Percentiles rank a stretch among this genome's conserved stretches.
phyloP scores from a whole-genome alignment of 2,329 filamentous ascomycete genomes.

The Phaeosphaeria sp. region DNA sequence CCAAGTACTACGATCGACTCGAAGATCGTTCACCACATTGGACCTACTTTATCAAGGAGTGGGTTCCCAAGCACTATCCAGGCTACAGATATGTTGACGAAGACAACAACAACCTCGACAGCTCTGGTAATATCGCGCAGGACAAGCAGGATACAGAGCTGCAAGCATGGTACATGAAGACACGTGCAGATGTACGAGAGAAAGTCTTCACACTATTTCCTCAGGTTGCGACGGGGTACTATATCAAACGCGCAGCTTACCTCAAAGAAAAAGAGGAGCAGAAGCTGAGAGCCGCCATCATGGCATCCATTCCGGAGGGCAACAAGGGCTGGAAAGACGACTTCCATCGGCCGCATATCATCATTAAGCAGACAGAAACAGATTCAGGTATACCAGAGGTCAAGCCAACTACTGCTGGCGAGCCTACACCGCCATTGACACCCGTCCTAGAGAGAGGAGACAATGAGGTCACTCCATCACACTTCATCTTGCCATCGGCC shows the following conservation, averaged over 20 bases:
- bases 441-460: neutral
- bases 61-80: conserved; percentile 28
- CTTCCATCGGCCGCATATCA: conserved; percentile 12
- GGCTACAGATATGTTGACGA: conserved; percentile 7
- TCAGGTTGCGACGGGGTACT: conserved; percentile 18
- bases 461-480: neutral
- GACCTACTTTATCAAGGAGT: conserved; percentile 28
- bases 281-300: conserved; percentile 21
- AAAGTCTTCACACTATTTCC: conserved; percentile 34
- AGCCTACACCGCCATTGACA: conserved; percentile 11
- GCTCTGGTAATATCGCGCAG: too few relatives aligned
- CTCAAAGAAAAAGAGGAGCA: conserved; percentile 27
- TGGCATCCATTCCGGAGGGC: conserved; percentile 21
- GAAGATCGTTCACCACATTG: conserved; percentile 23
- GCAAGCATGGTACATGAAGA: conserved; percentile 24
- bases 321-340: conserved; percentile 19
- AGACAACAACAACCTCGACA: neutral
- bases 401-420: neutral
- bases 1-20: conserved; percentile 21
- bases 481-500: neutral
- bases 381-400: neutral
- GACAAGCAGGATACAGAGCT: conserved; percentile 3
- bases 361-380: conserved; percentile 2
- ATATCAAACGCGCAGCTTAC: conserved; percentile 21
- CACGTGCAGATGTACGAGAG: conserved; percentile 18